Conservation (phyloP, 2,329 filamentous ascomycete species). For the Fulvia fulva region DNA sequence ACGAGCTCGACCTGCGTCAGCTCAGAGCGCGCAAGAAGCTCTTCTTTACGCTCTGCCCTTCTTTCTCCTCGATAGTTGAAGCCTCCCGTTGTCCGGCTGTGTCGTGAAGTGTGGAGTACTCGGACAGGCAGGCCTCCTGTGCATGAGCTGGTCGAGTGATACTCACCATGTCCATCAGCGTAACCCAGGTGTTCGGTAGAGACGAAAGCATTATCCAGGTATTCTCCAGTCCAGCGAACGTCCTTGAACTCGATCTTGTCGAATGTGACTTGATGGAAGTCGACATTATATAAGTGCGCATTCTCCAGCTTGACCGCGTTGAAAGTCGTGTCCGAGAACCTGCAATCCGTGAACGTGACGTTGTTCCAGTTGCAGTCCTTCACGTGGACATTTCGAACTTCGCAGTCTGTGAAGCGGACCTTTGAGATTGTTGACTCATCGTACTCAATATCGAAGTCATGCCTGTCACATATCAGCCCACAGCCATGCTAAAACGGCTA, state of each 20-base stretch:
- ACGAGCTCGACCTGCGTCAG: neutral
- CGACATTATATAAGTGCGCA: neutral
- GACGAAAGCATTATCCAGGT: neutral
- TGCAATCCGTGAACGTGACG: conserved; percentile 1
- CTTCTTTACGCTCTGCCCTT: neutral
- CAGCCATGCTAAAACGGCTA: no score
- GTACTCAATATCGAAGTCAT: conserved; percentile 3
- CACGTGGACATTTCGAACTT: neutral
- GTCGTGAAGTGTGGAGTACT: neutral
- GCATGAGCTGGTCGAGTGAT: neutral
- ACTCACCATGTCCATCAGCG: no score
- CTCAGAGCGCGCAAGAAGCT: neutral
- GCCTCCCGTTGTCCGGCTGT: no score
- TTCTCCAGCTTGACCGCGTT: neutral
- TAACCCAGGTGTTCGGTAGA: no score
- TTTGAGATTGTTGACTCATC: neutral
- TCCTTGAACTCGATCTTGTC: neutral
- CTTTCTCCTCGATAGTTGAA: neutral
- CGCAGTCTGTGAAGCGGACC: neutral
- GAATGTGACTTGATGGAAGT: neutral
- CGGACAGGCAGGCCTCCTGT: neutral
- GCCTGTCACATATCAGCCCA: neutral
- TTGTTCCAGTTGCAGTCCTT: neutral
- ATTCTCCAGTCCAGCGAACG: neutral
- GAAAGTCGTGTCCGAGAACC: neutral